A percentile compares a stretch with the other conserved stretches of the same genome.
These are phyloP conservation scores for Pisolithus microcarpus DNA, from an alignment of 768 basidiomycete species.

Conservation along the genomic window DNA sequence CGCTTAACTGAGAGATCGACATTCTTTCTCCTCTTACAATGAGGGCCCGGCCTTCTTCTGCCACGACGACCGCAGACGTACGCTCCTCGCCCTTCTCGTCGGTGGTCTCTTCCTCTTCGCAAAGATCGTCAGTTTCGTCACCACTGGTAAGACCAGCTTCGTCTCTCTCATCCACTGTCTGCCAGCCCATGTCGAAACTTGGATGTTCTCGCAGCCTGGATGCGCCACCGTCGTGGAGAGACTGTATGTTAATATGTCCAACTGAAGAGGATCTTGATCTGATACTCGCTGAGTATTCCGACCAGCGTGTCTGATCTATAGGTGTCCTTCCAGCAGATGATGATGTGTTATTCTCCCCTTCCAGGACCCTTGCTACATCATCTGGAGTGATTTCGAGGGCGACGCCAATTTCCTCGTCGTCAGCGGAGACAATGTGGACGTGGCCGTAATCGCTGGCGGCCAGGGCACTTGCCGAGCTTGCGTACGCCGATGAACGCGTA, in stretches of 20 bases:
- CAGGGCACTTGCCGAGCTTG: conserved; percentile 58
- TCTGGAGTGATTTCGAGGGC: conserved; percentile 61
- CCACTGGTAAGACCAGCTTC: conserved; percentile 53
- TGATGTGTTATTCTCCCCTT: conserved; percentile 41
- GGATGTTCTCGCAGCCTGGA: conserved; percentile 53
- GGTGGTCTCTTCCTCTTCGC: conserved; percentile 41
- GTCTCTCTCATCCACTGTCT: conserved; percentile 63
- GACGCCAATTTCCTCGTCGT: conserved; percentile 45
- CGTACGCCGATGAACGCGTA: conserved; percentile 72
- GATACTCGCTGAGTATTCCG: conserved; percentile 58
- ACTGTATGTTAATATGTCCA: conserved; percentile 39
- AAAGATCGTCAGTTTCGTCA: conserved; percentile 46
- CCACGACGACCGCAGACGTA: conserved; percentile 70
- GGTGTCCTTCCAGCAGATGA: conserved; percentile 45
- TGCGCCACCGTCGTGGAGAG: conserved; percentile 32
- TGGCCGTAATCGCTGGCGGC: conserved; percentile 56
- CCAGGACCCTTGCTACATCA: conserved; percentile 53
- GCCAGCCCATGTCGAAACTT: conserved; percentile 76
- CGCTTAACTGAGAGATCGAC: conserved; percentile 54
- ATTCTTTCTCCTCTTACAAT: conserved; percentile 67
- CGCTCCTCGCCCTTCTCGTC: conserved; percentile 58
- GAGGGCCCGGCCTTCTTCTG: conserved; percentile 78
- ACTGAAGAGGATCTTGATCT: conserved; percentile 69
- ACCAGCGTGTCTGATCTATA: conserved; percentile 64
- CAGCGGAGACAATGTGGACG: conserved; percentile 57